A percentile compares a stretch with the other conserved stretches of the same genome.
Evolutionary conservation across 2,329 filamentous ascomycete genomes (phyloP).

Genomic region (Spiromastix sp.): DNA sequence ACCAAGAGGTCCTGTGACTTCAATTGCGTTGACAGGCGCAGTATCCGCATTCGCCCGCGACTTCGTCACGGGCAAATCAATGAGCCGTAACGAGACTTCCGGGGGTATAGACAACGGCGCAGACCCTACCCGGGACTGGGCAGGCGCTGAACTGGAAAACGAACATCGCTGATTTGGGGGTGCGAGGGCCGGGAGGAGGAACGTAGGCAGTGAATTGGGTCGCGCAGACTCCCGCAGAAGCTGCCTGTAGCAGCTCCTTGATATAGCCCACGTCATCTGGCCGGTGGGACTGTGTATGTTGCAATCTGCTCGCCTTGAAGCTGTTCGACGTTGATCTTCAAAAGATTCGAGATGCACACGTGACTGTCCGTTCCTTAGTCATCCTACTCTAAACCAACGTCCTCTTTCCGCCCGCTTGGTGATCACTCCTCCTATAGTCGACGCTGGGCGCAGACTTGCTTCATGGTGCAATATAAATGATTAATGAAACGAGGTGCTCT

Average conservation of each 20-base stretch:
- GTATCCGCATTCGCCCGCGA: conserved; percentile 48
- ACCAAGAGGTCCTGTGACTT: conserved; percentile 75
- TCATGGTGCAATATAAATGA: no score
- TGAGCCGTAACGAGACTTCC: conserved; percentile 62
- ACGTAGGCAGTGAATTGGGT: conserved; percentile 52
- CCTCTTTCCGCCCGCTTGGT: no score
- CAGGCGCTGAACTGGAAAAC: conserved; percentile 62
- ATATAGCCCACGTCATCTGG: conserved; percentile 55
- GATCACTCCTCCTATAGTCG: no score
- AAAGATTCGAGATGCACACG: no score
- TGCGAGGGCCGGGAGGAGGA: conserved; percentile 62
- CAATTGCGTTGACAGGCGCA: conserved; percentile 50
- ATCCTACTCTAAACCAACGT: no score
- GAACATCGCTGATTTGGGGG: conserved; percentile 33
- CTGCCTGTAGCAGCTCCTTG: conserved; percentile 51
- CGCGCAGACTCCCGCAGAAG: conserved; percentile 39
- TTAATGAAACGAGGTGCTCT: no score
- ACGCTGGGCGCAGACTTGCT: no score
- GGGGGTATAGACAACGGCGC: conserved; percentile 72
- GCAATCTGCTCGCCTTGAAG: no score
- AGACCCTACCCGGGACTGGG: conserved; percentile 73
- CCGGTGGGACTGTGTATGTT: conserved; percentile 12
- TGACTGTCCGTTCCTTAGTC: no score
- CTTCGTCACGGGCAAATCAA: conserved; percentile 53
- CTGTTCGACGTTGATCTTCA: no score